A percentile compares a stretch with the other conserved stretches of the same genome.
These are phyloP conservation scores for Colletotrichum orchidophilum DNA, from an alignment of 2,329 filamentous ascomycete genomes.

Conservation along the genomic window DNA sequence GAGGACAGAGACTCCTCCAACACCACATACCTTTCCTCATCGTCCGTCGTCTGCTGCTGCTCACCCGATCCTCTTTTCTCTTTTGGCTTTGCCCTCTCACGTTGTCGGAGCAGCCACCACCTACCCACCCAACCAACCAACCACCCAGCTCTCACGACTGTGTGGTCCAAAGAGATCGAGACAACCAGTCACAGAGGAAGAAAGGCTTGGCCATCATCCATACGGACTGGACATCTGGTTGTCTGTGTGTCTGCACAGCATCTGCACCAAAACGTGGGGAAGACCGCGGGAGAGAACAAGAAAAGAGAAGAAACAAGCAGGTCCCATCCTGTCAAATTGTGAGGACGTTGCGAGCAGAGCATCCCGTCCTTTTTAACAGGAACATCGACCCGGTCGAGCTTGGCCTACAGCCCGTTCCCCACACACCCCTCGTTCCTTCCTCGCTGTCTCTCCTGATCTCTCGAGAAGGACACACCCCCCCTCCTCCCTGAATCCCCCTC, in stretches of 20 bases:
- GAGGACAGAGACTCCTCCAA: background rate
- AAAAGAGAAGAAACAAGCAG: slow-evolving; percentile 15
- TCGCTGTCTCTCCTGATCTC: slow-evolving; percentile 3
- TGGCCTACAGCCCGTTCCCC: slow-evolving; percentile 11
- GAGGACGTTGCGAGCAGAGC: slow-evolving; percentile 14
- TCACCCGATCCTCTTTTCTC: slow-evolving; percentile 12
- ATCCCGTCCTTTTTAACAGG: slow-evolving; percentile 32
- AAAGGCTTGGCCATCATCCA: background rate
- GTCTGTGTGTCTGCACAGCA: background rate
- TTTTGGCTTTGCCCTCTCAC: background rate
- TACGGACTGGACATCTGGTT: background rate
- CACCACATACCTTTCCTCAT: background rate
- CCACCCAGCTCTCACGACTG: background rate
- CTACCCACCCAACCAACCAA: background rate
- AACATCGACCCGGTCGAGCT: slow-evolving; percentile 25
- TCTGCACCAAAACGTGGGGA: slow-evolving; percentile 26
- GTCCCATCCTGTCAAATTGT: background rate
- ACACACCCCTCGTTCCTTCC: background rate
- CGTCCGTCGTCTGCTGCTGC: slow-evolving; percentile 8
- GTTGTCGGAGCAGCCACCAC: background rate
- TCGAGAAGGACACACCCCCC: background rate
- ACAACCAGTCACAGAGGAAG: background rate
- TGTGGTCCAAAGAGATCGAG: background rate
- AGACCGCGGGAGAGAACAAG: background rate
- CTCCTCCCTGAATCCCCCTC: slow-evolving; percentile 18